Percentiles rank a stretch among this genome's conserved stretches.
Conservation (phyloP, 805 yeast genomes). For the Lachancea cidri region DNA sequence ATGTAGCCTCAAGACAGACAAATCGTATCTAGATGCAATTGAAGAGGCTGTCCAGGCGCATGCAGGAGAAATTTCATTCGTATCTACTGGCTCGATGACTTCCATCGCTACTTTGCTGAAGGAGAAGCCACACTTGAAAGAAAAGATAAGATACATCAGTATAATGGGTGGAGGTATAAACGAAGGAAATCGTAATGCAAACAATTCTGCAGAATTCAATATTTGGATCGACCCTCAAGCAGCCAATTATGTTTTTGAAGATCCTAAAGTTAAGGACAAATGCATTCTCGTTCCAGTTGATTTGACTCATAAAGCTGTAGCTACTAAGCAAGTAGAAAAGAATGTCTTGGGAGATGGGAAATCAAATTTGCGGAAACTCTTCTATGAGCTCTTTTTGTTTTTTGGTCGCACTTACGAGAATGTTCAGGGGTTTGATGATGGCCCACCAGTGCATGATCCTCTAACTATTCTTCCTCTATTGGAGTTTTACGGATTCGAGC, state of each 20-base stretch:
- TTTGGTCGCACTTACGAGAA: constrained; percentile 44
- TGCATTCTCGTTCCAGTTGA: constrained; percentile 60
- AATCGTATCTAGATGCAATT: constrained; percentile 38
- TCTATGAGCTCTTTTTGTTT: constrained; percentile 48
- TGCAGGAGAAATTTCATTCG: constrained; percentile 49
- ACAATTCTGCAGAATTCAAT: constrained; percentile 67
- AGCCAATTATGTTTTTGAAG: constrained; percentile 51
- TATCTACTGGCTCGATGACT: constrained; percentile 77
- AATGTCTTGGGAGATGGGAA: constrained; percentile 35
- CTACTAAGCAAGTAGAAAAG: constrained; percentile 36
- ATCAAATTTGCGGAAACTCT: constrained; percentile 47
- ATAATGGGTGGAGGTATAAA: constrained; percentile 71
- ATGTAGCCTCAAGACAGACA: constrained; percentile 27
- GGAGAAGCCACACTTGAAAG: constrained; percentile 48
- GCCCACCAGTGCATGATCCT: constrained; percentile 83
- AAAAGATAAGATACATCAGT: constrained; percentile 47
- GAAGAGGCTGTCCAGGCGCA: constrained; percentile 40
- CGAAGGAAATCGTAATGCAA: constrained; percentile 44
- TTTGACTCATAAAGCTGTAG: constrained; percentile 59
- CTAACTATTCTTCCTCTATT: constrained; percentile 59
- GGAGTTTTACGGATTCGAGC: constrained; percentile 35
- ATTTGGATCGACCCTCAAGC: constrained; percentile 73
- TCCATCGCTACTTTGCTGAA: constrained; percentile 55
- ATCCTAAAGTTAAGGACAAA: constrained; percentile 42
- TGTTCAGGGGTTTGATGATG: constrained; percentile 40